A percentile compares a stretch with the other conserved stretches of the same genome.
phyloP scores from a whole-genome alignment of 257 asterid species.

The Solanum microdontum region DNA sequence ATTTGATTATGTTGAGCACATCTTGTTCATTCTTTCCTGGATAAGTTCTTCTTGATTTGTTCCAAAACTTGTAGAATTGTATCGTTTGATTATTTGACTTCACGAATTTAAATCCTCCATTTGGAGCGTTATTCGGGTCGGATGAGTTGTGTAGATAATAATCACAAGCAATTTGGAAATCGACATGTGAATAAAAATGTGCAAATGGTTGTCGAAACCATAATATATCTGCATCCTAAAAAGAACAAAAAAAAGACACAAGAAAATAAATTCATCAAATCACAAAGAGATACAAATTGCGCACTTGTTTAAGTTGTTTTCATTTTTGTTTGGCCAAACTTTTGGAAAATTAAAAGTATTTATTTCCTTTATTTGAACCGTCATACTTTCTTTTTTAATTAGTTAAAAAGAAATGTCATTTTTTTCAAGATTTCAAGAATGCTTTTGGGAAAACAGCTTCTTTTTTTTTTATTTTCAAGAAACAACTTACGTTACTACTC shows the following conservation, averaged over 20 bases:
- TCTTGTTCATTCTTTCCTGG: conserved; percentile 42
- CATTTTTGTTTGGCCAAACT: neutral
- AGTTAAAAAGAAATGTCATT: neutral
- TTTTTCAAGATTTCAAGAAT: neutral
- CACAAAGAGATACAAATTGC: neutral
- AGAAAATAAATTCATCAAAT: neutral
- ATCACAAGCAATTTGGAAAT: conserved; percentile 45
- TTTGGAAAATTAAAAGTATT: neutral
- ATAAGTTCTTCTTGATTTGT: conserved; percentile 13
- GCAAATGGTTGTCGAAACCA: conserved; percentile 48
- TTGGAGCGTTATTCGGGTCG: conserved; percentile 20
- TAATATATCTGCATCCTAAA: conserved; percentile 49
- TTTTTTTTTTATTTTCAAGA: neutral
- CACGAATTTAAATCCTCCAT: conserved; percentile 36
- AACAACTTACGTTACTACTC: neutral
- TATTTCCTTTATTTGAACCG: neutral
- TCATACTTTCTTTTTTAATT: neutral
- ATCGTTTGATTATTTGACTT: conserved; percentile 27
- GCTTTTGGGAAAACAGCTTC: neutral
- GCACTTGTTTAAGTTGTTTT: neutral
- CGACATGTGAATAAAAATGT: conserved; percentile 21
- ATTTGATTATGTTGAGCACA: conserved; percentile 32
- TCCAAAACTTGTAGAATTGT: conserved; percentile 46
- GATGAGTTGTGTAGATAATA: conserved; percentile 6
- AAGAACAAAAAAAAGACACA: neutral